Base-by-base conservation (phyloP, 768 basidiomycete genomes). In the Termitomyces eurrhizus region DNA sequence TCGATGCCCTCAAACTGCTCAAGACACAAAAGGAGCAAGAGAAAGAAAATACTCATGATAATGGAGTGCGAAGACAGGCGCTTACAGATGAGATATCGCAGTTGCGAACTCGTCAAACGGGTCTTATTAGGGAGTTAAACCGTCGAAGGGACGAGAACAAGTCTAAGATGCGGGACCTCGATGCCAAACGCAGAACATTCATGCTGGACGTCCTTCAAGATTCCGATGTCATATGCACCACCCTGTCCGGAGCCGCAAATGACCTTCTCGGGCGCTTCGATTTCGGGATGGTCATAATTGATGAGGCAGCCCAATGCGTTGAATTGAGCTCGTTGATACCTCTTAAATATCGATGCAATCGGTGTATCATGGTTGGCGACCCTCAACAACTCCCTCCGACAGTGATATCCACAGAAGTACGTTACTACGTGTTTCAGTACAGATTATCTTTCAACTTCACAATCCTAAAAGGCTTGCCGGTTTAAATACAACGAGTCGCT, bases 381-480 rank as follows among this genome's bases (percentile, higher is more conserved):
- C 93, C 93, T 56, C 87, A 93, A 67, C 97, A 99, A 68, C 80
- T 99, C n/a, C 95, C 97, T 2, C 97, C 97, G 0, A 99, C 97
- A 2, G 77, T 81, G 36, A 69, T 83, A 52, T 84, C 82, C 1
- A 76, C 72, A 67, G 73, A 81, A 69, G 82, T 76, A 57, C 52
- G 69, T 61, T 52, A 12, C 61, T 52, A n/a, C 6, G 35, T 21
- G 8, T 56, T 54, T 21, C 8, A 3, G 1, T n/a, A 41, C 26
- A 56, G 21, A 37, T 26, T 50, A 7, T 35, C 57, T 29, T 64
- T 56, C n/a, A 57, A 48, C 65, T 52, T 55, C 29, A 21, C 42
- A 45, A 59, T 3, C 32, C 52, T 46, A 8, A 26, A 58, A 91
- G 88, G 90, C 90, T 2, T 79, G 77, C 36, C 83, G 80, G 57